Percentiles rank a stretch among this genome's conserved stretches.
Conservation (phyloP, 495 filamentous ascomycete species). For the Xylaria curta region DNA sequence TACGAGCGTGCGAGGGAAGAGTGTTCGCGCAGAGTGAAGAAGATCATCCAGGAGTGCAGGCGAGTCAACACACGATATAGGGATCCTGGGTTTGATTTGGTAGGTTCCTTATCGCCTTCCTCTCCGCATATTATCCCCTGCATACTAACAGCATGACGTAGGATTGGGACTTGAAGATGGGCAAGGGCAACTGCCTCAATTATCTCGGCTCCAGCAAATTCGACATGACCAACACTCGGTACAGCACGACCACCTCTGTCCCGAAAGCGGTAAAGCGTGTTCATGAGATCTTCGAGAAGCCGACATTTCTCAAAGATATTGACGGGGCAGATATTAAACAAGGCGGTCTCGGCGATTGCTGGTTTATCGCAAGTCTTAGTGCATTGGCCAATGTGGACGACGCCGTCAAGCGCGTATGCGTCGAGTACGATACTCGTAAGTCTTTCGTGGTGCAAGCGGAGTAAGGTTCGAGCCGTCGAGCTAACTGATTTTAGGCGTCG, state of each 20-base stretch:
- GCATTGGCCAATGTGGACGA: slow-evolving; percentile 80
- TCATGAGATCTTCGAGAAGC: slow-evolving; percentile 87
- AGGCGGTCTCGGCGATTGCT: slow-evolving; percentile 86
- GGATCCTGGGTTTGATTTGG: slow-evolving; percentile 85
- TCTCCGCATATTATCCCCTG: background rate
- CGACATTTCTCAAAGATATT: slow-evolving; percentile 80
- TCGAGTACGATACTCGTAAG: slow-evolving; percentile 69
- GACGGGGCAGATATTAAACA: slow-evolving; percentile 82
- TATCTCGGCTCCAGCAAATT: slow-evolving; percentile 52
- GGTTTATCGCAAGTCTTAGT: slow-evolving; percentile 88
- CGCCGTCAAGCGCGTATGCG: slow-evolving; percentile 81
- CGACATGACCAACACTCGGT: slow-evolving; percentile 45
- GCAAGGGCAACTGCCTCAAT: slow-evolving; percentile 55
- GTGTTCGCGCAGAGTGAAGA: slow-evolving; percentile 80
- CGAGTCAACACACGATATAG: slow-evolving; percentile 89
- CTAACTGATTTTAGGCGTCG: slow-evolving; percentile 57
- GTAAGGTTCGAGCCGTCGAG: background rate
- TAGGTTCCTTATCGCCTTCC: slow-evolving; percentile 44
- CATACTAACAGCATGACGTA: slow-evolving; percentile 39
- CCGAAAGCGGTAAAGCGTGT: slow-evolving; percentile 74
- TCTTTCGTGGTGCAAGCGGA: background rate
- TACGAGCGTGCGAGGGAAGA: slow-evolving; percentile 78
- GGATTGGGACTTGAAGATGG: slow-evolving; percentile 60
- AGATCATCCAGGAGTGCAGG: slow-evolving; percentile 84
- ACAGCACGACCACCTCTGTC: slow-evolving; percentile 48